Base-by-base conservation (phyloP, 495 filamentous ascomycete genomes). In the Beverwykella pulmonaria region DNA sequence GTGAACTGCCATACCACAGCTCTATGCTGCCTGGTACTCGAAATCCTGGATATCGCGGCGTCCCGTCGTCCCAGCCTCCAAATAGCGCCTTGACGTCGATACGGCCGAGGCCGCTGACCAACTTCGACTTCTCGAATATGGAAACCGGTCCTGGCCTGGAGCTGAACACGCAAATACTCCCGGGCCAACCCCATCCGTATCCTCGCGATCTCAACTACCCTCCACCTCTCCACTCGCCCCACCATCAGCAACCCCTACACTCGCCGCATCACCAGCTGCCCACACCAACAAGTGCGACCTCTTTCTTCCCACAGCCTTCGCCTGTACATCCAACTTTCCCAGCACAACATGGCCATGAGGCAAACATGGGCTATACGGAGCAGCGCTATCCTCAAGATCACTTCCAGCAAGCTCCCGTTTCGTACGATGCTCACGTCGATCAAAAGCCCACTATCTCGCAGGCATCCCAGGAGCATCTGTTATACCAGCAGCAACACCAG, bases 1-100 rank as follows among this genome's bases (percentile, higher is more conserved):
- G 63, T 54, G 71, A 65, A 1, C 56, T 71, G 15, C 60, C 61
- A 36, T 73, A 71, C 50, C 73, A 75, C 64, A 65, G 36, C 66
- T 67, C 69, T 12, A 53, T 73, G 59, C 61, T 76, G 64, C 68
- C 71, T 25, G 67, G 67, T 17, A 50, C 57, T 19, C 70, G 70
- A 44, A 20, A 17, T 8, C 26, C 50, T 19, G 47, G 32, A 9
- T 52, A 12, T 49, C 62, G 44, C 17, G 30, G 26, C 23, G 23
- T 46, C 27, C 63, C 49, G 23, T n/a, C 65, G 1, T 20, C 56
- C 19, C 65, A 65, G 22, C 15, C 53, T 8, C 64, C 23, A 25
- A 58, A 68, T 29, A 20, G 20, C 25, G 25, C 23, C 15, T 41
- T 67, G 19, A 1, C 65, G 26, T 44, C 66, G n/a, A 56, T 68